These are phyloP conservation scores for Candida caryicola DNA, from an alignment of 805 yeast genomes.

Conservation along the genomic window DNA sequence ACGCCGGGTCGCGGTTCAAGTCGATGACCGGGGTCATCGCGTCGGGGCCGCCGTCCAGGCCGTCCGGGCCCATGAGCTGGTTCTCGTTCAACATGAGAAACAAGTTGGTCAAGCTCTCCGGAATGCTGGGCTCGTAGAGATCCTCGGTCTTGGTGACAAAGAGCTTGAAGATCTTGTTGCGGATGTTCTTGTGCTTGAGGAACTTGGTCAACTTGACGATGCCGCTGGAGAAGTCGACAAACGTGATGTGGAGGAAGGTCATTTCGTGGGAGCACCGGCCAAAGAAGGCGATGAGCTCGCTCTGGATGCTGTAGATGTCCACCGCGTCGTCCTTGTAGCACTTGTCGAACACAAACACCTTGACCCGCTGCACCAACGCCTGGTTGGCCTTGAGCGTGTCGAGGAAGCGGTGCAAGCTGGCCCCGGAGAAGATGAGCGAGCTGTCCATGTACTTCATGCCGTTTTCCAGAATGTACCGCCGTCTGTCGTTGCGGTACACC, in stretches of 20 bases:
- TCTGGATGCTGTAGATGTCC: conserved; percentile 19
- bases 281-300: conserved; percentile 24
- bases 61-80: conserved; percentile 19
- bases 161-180: conserved; percentile 29
- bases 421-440: conserved; percentile 21
- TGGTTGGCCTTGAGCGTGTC: conserved; percentile 17
- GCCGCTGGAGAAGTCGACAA: conserved; percentile 25
- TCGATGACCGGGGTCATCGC: conserved; percentile 13
- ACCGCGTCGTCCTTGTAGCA: conserved; percentile 16
- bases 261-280: conserved; percentile 22
- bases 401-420: conserved; percentile 18
- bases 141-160: conserved; percentile 24
- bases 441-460: conserved; percentile 32
- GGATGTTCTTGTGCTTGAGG: conserved; percentile 19
- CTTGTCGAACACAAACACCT: conserved; percentile 34
- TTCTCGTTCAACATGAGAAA: conserved; percentile 31
- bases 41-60: neutral
- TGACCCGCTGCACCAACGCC: conserved; percentile 19
- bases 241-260: conserved; percentile 32
- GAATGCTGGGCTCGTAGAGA: conserved; percentile 23
- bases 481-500: conserved; percentile 13
- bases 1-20: conserved; percentile 15
- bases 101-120: conserved; percentile 28
- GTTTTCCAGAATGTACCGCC: conserved; percentile 21
- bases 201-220: conserved; percentile 24